Evolutionary conservation across 1,139 yeast species (phyloP).

Genomic region (Yarrowia galli): DNA sequence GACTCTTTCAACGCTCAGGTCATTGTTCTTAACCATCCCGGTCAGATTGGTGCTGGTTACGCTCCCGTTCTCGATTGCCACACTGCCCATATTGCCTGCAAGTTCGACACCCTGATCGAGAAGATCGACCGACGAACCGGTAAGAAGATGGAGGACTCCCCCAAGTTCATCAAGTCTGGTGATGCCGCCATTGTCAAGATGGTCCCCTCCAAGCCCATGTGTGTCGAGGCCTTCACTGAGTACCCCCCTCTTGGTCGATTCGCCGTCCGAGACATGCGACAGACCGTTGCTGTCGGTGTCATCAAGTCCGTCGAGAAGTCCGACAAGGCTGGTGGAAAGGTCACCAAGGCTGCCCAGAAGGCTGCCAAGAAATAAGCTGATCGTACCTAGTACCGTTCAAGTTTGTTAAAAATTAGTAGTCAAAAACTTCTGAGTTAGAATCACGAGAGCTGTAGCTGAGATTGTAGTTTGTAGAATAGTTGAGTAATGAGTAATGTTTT

Average conservation of each 20-base stretch:
- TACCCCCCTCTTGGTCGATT: constrained; percentile 99
- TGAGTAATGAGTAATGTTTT: too few species aligned
- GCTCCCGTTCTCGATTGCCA: constrained; percentile 93
- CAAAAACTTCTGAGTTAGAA: constrained; percentile 37
- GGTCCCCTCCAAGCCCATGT: constrained; percentile 95
- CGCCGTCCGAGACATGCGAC: constrained; percentile 99
- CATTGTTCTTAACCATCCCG: constrained; percentile 90
- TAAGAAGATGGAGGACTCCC: constrained; percentile 81
- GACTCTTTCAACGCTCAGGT: constrained; percentile 89
- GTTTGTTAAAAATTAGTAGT: constrained; percentile 37
- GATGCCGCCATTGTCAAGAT: constrained; percentile 92
- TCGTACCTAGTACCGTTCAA: constrained; percentile 15
- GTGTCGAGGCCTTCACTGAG: constrained; percentile 95
- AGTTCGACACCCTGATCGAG: constrained; percentile 80
- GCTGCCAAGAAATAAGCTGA: constrained; percentile 90
- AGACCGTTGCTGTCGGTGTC: constrained; percentile 99
- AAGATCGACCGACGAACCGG: constrained; percentile 96
- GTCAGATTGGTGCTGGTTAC: constrained; percentile 93
- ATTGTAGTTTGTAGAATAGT: constrained; percentile 1
- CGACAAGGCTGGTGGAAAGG: constrained; percentile 86
- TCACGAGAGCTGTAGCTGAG: neutral
- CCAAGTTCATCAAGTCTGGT: constrained; percentile 91
- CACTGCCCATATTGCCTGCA: constrained; percentile 96
- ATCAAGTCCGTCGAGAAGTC: constrained; percentile 98
- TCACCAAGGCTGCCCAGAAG: constrained; percentile 99